Evolutionary conservation across 2,329 filamentous ascomycete genomes (phyloP), one percentile per base, ranked within the genome.

Genomic region (Phialophora tarda): DNA sequence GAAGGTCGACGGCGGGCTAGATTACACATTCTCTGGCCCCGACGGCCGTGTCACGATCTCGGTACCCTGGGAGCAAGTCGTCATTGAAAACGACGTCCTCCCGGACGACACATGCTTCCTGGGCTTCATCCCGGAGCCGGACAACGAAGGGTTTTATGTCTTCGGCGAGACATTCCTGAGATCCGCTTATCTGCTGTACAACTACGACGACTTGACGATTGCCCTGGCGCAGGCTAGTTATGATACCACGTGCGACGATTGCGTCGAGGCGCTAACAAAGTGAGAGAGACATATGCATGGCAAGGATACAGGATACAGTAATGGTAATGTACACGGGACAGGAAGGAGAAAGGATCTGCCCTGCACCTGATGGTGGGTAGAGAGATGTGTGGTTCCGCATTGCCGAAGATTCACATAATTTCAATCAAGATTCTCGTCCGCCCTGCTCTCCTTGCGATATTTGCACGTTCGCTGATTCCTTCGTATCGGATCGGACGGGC

Each of bases 81-180:
- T 62, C 4, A 34, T 62, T 12, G 21, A 17, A 10, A 21, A 24
- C 21, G 28, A 38, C 2, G 17, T 11, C 38, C 26, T 59, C 17
- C 12, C 41, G 12, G 30, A 53, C 7, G 59, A 48, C 5, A 24
- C 10, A 17, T 62, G 59, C 47, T 2, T 11, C 24, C 17, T 62
- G 14, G 59, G 59, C 12, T 38, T 62, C 14, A 26, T 21, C 17
- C 50, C 59, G 3, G 5, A n/a, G 2, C 23, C 47, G 7, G 48
- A 62, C 24, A 21, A 12, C 34, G 30, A 44, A 32, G 47, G 30
- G 26, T 41, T 54, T n/a, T 62, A 62, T 26, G 41, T 32, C n/a
- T 38, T 62, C 10, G 59, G 59, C 47, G 59, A 62, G 21, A 62
- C 47, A 11, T 62, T 62, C 32, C 34, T 62, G 32, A 21, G 59